Evolutionary conservation across 345 rosid genomes (phyloP).

Genomic region (Linum tenue): DNA sequence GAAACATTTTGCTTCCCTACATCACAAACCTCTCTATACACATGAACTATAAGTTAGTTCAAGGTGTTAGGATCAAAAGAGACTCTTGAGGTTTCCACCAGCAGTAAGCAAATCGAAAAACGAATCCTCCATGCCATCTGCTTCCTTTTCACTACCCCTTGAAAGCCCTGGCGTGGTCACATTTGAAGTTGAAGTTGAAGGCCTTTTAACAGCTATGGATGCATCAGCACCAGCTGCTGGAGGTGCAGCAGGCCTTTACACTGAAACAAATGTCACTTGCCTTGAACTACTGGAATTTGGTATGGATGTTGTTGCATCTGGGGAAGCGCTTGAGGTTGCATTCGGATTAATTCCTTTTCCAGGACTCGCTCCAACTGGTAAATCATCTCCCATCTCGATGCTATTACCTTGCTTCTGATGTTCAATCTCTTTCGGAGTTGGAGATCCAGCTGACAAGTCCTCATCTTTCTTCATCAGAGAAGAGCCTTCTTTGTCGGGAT

Average conservation of each 20-base stretch:
- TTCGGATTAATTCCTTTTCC: slow-evolving; percentile 11
- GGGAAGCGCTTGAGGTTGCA: slow-evolving; percentile 12
- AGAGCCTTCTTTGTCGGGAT: slow-evolving; percentile 16
- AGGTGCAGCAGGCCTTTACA: slow-evolving; percentile 32
- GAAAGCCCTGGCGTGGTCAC: slow-evolving; percentile 13
- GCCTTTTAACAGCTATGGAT: slow-evolving; percentile 17
- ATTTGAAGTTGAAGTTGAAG: slow-evolving; percentile 17
- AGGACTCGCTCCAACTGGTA: slow-evolving; percentile 9
- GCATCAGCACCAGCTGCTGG: slow-evolving; percentile 9
- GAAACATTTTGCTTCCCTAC: background rate
- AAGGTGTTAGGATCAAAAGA: slow-evolving; percentile 16
- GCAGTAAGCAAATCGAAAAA: slow-evolving; percentile 37
- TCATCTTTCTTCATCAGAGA: slow-evolving; percentile 1
- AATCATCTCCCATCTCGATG: background rate
- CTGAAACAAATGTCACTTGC: slow-evolving; percentile 58
- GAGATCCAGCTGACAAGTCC: slow-evolving; percentile 9
- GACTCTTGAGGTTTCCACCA: slow-evolving; percentile 29
- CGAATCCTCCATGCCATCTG: slow-evolving; percentile 24
- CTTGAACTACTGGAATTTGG: slow-evolving; percentile 14
- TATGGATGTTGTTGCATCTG: slow-evolving; percentile 8
- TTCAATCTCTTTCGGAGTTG: background rate
- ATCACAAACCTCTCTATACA: background rate
- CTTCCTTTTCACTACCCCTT: slow-evolving; percentile 15
- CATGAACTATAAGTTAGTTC: background rate
- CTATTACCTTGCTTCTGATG: slow-evolving; percentile 16